A percentile compares a stretch with the other conserved stretches of the same genome.
Evolutionary conservation across 257 asterid genomes (phyloP).

Genomic region (Solanum dulcamara): DNA sequence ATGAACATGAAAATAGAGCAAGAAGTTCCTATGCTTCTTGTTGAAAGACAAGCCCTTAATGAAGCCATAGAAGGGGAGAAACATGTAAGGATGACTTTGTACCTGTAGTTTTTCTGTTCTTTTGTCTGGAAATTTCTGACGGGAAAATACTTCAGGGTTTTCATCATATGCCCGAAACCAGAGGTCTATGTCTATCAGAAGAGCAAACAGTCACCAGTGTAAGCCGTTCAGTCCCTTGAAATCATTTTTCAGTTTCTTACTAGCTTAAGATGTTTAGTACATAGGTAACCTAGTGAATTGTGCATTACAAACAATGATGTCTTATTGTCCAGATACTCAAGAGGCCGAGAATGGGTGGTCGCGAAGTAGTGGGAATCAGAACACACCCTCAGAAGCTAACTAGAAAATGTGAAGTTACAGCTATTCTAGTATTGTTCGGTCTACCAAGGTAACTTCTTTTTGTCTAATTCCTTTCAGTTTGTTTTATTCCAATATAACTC

Average conservation of each 20-base stretch:
- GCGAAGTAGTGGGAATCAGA: conserved; percentile 60
- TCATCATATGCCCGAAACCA: conserved; percentile 95
- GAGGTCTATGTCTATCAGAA: conserved; percentile 91
- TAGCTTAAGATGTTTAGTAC: neutral
- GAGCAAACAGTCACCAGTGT: conserved; percentile 92
- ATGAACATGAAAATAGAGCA: conserved; percentile 88
- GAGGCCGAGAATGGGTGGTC: conserved; percentile 75
- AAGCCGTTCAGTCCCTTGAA: conserved; percentile 9
- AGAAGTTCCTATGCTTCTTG: conserved; percentile 95
- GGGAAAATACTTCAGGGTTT: conserved; percentile 39
- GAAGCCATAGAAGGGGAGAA: conserved; percentile 96
- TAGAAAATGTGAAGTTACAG: conserved; percentile 82
- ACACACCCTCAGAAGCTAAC: conserved; percentile 75
- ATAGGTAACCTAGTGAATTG: neutral
- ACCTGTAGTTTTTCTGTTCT: neutral
- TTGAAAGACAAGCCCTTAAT: conserved; percentile 82
- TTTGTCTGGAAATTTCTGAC: conserved; percentile 2
- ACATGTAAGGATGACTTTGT: conserved; percentile 33
- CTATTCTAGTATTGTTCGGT: conserved; percentile 85
- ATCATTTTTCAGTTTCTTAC: neutral
- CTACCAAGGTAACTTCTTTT: conserved; percentile 62
- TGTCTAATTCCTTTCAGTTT: neutral
- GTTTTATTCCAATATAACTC: neutral
- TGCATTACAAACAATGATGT: neutral
- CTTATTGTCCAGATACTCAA: conserved; percentile 39